Evolutionary conservation across 495 filamentous ascomycete species (phyloP), one percentile per base, ranked within the genome.

Genomic region (Podospora tetraspora): DNA sequence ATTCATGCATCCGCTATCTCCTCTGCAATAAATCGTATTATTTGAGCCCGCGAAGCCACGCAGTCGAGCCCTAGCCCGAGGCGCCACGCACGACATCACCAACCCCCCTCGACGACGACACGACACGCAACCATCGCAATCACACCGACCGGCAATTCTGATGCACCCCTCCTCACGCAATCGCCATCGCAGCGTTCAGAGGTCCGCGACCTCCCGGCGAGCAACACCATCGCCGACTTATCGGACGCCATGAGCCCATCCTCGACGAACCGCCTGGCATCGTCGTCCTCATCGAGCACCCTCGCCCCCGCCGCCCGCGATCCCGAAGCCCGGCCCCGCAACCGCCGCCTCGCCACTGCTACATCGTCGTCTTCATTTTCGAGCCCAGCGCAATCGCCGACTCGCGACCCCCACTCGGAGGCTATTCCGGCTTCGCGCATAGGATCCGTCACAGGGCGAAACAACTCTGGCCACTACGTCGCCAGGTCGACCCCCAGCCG

Each of bases 391-490:
- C 72, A 68, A 10, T 68, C 75, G 3, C 72, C 71, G 3, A 76
- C 70, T 22, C 74, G 81, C 63, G 78, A 76, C 6, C 19, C 6
- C n/a, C 43, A 52, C 19, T 77, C 71, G 32, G 79, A 79, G 69
- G 78, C 80, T 22, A 82, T 83, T 70, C 80, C 81, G 3, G 70
- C 77, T 13, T 66, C 79, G 37, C 80, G 71, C 68, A 77, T 82
- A 57, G 77, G 77, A 6, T 67, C 70, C 1, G 72, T 75, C 34
- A 77, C 77, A 1, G 77, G 77, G n/a, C 74, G 74, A 56, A 77
- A 76, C 63, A 62, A 77, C 63, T 70, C 75, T n/a, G 71, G 74
- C 43, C 73, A 70, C 21, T 64, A 73, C 25, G 66, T 78, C 65
- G 73, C 77, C 8, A 70, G 67, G 25, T 58, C 63, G 63, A 74